Base-by-base conservation (phyloP, 495 filamentous ascomycete species). In the Platismatia glauca region DNA sequence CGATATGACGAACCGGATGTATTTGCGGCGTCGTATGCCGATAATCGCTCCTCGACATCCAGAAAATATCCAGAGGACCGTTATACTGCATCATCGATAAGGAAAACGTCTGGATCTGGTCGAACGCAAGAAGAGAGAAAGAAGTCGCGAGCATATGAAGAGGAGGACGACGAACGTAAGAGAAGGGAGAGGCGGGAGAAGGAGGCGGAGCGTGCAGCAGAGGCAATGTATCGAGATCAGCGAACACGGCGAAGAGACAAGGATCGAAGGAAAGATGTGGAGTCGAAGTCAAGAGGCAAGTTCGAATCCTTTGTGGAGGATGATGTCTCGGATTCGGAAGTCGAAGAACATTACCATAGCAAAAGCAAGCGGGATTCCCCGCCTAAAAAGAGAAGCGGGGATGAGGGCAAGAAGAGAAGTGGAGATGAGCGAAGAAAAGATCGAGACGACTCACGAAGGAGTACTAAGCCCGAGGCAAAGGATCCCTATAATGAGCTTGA, bases 241-340 rank as follows among this genome's bases (percentile, higher is more conserved):
- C 52, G 65, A 65, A 55, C 63, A 58, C 60, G 64, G 75, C 71
- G 65, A 53, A 76, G 74, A 65, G 82, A 79, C 65, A 83, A 78
- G 70, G 81, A 82, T 60, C 75, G 77, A 58, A 77, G 71, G 62
- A 76, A 72, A 59, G 78, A 81, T 37, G 65, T 69, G 8, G 76
- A 75, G 18, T 77, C 78, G 41, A 85, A 83, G 64, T 71, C 71
- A 34, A 72, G 33, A 29, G 56, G 18, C 11, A 63, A 62, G 15
- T 64, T 59, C 35, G 63, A 53, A 33, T 0, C 71, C 7, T 73
- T 72, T 63, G 66, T 67, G 15, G 71, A 73, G 38, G 67, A 68
- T 2, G 71, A 74, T 16, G 67, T 39, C 34, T 73, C 72, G 9
- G 76, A 74, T 20, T 75, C 57, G n/a, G 61, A 66, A 29, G 29